A percentile compares a stretch with the other conserved stretches of the same genome.
Evolutionary conservation across 1,139 yeast genomes (phyloP).

Genomic region (Blastobotrys apis): DNA sequence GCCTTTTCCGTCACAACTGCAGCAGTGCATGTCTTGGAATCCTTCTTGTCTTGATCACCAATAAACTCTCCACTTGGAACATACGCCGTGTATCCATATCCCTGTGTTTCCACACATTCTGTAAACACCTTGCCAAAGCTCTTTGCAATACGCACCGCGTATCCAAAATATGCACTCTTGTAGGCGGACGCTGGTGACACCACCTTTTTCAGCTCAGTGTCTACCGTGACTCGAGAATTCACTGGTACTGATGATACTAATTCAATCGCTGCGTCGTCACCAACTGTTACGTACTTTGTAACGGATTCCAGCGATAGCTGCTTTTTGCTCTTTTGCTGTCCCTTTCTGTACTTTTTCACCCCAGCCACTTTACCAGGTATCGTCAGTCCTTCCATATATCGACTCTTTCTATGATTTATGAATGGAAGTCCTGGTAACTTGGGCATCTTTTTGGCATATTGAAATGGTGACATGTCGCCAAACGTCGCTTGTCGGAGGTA

Average conservation of each 20-base stretch:
- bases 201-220: slow-evolving; percentile 53
- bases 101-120: slow-evolving; percentile 60
- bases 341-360: slow-evolving; percentile 37
- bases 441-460: slow-evolving; percentile 67
- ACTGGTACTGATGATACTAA: slow-evolving; percentile 66
- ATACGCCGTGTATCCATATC: slow-evolving; percentile 65
- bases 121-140: slow-evolving; percentile 65
- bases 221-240: slow-evolving; percentile 78
- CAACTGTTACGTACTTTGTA: slow-evolving; percentile 75
- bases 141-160: slow-evolving; percentile 64
- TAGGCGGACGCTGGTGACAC: slow-evolving; percentile 74
- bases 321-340: slow-evolving; percentile 30
- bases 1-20: background rate
- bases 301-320: slow-evolving; percentile 28
- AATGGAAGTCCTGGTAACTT: slow-evolving; percentile 70
- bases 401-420: slow-evolving; percentile 44
- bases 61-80: slow-evolving; percentile 57
- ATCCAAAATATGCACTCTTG: slow-evolving; percentile 59
- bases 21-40: slow-evolving; percentile 2
- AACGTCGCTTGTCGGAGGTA: slow-evolving; percentile 67
- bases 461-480: slow-evolving; percentile 48
- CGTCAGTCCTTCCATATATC: slow-evolving; percentile 64
- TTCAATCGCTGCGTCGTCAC: slow-evolving; percentile 54
- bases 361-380: slow-evolving; percentile 50
- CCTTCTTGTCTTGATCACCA: background rate